Base-by-base conservation (phyloP, 1,284 basidiomycete genomes). In the Ceratobasidium sp. region DNA sequence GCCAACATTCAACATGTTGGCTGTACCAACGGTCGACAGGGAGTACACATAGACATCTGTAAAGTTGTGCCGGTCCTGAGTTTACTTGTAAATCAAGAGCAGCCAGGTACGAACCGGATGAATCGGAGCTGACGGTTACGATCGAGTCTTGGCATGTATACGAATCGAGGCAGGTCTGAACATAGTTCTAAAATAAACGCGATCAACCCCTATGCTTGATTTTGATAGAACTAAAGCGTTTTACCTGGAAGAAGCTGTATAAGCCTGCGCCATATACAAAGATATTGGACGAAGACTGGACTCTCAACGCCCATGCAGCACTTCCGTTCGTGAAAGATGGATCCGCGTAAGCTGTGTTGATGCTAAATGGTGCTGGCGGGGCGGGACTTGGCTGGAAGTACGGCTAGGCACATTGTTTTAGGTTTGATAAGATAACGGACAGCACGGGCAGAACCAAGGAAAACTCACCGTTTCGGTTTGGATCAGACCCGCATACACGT, bases 401-500 rank as follows among this genome's bases (percentile, higher is more conserved):
- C 9, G 80, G 77, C 67, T 78, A 23, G 2, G 44, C 12, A 23
- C 13, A 10, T n/a, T n/a, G n/a, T n/a, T n/a, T n/a, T n/a, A 52
- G 26, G 23, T 6, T 68, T 2, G 44, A 54, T 40, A 46, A 15
- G 23, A 12, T 28, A 38, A 15, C n/a, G 0, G 13, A 2, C 33
- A 3, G 17, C 4, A 52, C 13, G 3, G 40, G 46, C n/a, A n/a
- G n/a, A n/a, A n/a, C n/a, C n/a, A 61, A 23, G 6, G 5, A 38
- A 3, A 1, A 54, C 76, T 62, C 46, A 77, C 78, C n/a, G 78
- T 79, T 52, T 79, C 78, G n/a, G 68, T 93, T 82, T 94, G 93
- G 56, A 91, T 90, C 56, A 93, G 84, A 0, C 91, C 92, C 82
- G 93, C 88, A 83, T 91, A 94, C 80, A 94, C 92, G 81, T 91